Base-by-base conservation (phyloP, 225 moss, liverwort and hornwort genomes). In the Physcomitrellopsis africana region DNA sequence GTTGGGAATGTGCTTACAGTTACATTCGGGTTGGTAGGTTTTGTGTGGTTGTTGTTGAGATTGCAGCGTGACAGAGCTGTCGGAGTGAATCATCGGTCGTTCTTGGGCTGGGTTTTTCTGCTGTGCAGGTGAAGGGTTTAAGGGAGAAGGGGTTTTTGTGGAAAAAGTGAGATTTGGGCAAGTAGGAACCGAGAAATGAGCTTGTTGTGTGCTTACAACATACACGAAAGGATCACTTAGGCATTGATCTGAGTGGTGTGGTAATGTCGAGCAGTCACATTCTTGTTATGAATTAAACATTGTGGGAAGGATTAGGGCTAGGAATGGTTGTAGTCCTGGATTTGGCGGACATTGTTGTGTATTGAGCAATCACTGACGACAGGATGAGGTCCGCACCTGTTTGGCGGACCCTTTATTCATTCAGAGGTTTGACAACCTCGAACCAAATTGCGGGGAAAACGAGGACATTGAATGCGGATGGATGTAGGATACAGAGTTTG, bases 171-270 rank as follows among this genome's bases (percentile, higher is more conserved):
- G 13, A 46, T 18, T n/a, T 46, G 67, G 29, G 13, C 42, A 8
- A 12, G 37, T 70, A 42, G 13, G 3, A 15, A 26, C 17, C 15
- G 14, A 16, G 59, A 72, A 37, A 85, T 85, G 78, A 75, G 57
- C 56, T 51, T 75, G 55, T 63, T 78, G 68, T 68, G 53, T 68
- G 72, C 72, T 45, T 81, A 67, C 67, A 75, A 81, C 51, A 51
- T 72, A 61, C 85, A 63, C 68, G 81, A 79, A 47, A 65, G 78
- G 60, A 69, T 76, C 64, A 72, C 81, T 24, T 85, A 81, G 78
- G 5, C 44, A 13, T 11, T 51, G 2, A 20, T 46, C 5, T 48
- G 48, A 12, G 9, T 5, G 9, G 13, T 18, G 24, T 47, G 67
- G 22, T 14, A 73, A 75, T 66, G 78, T 48, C 5, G 9, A 8